Evolutionary conservation across 768 basidiomycete genomes (phyloP), one percentile per base, ranked within the genome.

Genomic region (Lepiota subincarnata): DNA sequence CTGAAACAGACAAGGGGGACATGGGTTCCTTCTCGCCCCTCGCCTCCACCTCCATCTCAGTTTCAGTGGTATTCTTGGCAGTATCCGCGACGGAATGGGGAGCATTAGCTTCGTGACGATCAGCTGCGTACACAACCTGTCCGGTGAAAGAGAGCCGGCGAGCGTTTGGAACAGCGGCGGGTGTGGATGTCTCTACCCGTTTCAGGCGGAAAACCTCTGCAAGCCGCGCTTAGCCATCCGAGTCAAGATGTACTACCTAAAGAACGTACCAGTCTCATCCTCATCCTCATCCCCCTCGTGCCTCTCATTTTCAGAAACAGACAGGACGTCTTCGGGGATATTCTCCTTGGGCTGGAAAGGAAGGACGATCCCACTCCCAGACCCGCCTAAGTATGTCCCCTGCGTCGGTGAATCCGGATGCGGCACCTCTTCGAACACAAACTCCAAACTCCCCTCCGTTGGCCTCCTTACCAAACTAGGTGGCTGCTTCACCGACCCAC

Each of bases 171-270:
- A 70, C 68, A n/a, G 74, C 68, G 8, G 77, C 69, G 0, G 83
- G 83, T 0, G 80, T 83, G 8, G 71, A 64, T 0, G 80, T 75
- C 55, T 79, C 81, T 5, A 84, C 70, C 28, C 70, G 62, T 19
- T 81, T 78, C 24, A 84, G 63, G 37, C 81, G 78, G 60, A 80
- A 70, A 13, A 68, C 50, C 46, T 75, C 82, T 84, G 59, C 6
- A 51, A 55, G 40, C 14, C 44, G 6, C 13, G 12, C 3, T 50
- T 28, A 41, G 45, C 38, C 35, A 4, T 34, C 20, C 12, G 3
- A 13, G 14, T n/a, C n/a, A 26, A 16, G 2, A 24, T 12, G 38
- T 34, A 36, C 35, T 26, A n/a, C 26, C 8, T 51, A 19, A 26
- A 22, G 50, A 10, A 42, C 22, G n/a, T 28, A 76, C 78, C 69